A percentile compares a stretch with the other conserved stretches of the same genome.
Conservation (phyloP, 1,284 basidiomycete genomes). For the Rhizoctonia solani region DNA sequence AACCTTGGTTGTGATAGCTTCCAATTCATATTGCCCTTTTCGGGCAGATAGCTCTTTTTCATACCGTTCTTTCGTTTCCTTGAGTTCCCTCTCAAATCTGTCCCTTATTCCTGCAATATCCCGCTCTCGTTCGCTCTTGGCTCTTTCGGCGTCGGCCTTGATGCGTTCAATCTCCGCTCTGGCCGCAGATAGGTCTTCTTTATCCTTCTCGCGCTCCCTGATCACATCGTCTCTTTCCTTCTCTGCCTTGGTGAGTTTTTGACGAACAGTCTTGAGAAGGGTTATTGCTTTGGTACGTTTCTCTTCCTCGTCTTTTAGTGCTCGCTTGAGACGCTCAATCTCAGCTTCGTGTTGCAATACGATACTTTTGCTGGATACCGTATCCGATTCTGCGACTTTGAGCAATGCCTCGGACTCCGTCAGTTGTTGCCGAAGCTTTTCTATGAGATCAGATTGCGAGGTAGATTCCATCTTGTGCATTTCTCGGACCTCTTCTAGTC, state of each 20-base stretch:
- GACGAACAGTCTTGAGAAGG: slow-evolving; percentile 86
- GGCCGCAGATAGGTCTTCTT: slow-evolving; percentile 56
- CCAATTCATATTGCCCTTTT: slow-evolving; percentile 75
- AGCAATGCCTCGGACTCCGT: slow-evolving; percentile 67
- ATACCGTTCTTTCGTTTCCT: slow-evolving; percentile 61
- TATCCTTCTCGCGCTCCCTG: slow-evolving; percentile 65
- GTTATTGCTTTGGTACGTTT: slow-evolving; percentile 92
- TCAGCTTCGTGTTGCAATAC: slow-evolving; percentile 63
- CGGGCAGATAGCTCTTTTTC: slow-evolving; percentile 73
- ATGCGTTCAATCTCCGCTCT: slow-evolving; percentile 44
- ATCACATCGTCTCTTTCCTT: slow-evolving; percentile 82
- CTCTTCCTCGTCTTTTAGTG: slow-evolving; percentile 90
- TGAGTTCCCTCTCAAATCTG: slow-evolving; percentile 79
- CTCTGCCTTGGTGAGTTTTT: slow-evolving; percentile 90
- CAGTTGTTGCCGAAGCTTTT: slow-evolving; percentile 69
- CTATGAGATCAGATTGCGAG: slow-evolving; percentile 75
- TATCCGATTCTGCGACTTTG: slow-evolving; percentile 51
- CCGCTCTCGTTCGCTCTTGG: slow-evolving; percentile 67
- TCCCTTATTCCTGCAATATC: slow-evolving; percentile 65
- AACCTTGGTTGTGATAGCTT: slow-evolving; percentile 76
- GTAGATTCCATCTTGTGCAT: slow-evolving; percentile 76
- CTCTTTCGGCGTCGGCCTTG: slow-evolving; percentile 46
- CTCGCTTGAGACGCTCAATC: slow-evolving; percentile 60
- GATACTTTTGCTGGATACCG: slow-evolving; percentile 56
- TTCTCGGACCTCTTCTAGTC: slow-evolving; percentile 80